These are phyloP conservation scores for Linnemannia zychae DNA, from an alignment of 192 early-diverging fungal species.

Conservation along the genomic window DNA sequence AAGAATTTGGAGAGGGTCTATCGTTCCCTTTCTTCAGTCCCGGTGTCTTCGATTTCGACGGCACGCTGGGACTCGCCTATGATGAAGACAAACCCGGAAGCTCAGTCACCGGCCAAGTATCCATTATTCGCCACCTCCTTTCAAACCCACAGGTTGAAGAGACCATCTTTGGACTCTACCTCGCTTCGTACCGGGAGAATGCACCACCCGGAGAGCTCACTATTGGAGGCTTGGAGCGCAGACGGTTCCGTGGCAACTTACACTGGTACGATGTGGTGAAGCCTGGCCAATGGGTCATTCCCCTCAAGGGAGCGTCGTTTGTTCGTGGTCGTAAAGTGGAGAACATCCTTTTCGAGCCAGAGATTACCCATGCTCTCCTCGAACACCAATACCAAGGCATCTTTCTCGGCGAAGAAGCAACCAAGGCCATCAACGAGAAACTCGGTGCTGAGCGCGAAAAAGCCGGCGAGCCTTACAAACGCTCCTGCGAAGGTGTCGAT, in stretches of 20 bases:
- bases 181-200: not conserved
- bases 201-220: not conserved
- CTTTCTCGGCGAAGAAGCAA: not conserved
- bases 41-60: not conserved
- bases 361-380: not conserved
- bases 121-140: not conserved
- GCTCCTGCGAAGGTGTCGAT: not conserved
- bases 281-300: not conserved
- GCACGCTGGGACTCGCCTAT: not conserved
- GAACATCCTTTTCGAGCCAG: not conserved
- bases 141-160: not conserved
- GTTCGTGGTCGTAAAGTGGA: not conserved
- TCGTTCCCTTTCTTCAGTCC: not conserved
- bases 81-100: not conserved
- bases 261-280: not conserved
- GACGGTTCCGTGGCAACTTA: not conserved
- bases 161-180: not conserved
- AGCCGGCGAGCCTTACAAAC: not conserved
- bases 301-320: not conserved
- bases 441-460: not conserved
- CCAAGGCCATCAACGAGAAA: not conserved
- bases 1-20: conserved; percentile 3
- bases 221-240: conserved; percentile 2
- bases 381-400: not conserved
- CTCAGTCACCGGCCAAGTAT: not conserved